phyloP scores from a whole-genome alignment of 768 basidiomycete genomes.

The Phaeotremella skinneri region DNA sequence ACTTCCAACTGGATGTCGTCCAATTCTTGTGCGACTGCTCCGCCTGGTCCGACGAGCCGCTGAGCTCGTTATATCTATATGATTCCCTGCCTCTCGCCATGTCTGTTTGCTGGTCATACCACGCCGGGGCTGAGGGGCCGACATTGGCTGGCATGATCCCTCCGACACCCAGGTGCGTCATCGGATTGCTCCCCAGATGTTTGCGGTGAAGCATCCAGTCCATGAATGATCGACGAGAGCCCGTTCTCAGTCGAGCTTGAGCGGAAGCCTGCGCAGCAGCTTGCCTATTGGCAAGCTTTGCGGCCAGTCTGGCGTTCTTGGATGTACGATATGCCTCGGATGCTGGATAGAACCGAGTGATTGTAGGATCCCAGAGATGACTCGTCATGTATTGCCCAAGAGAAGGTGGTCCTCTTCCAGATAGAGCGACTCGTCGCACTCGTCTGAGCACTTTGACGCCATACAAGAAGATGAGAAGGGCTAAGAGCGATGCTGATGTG shows the following conservation, averaged over 20 bases:
- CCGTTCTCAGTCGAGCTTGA: not conserved
- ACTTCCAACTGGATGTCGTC: slow-evolving; percentile 10
- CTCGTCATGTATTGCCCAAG: not conserved
- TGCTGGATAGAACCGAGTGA: not conserved
- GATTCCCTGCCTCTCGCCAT: slow-evolving; percentile 17
- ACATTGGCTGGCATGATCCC: not conserved
- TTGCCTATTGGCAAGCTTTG: no score
- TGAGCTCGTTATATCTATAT: not conserved
- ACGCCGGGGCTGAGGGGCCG: slow-evolving; percentile 18
- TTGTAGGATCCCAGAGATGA: slow-evolving; percentile 7
- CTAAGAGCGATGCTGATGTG: slow-evolving; percentile 60
- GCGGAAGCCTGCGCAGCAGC: no score
- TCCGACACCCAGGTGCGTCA: not conserved
- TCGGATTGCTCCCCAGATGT: not conserved
- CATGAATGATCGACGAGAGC: not conserved
- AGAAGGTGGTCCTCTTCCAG: slow-evolving; percentile 20
- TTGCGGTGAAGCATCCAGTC: not conserved
- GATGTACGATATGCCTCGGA: not conserved
- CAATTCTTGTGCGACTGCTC: slow-evolving; percentile 9
- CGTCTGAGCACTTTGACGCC: slow-evolving; percentile 62
- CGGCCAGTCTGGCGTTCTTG: slow-evolving; percentile 2
- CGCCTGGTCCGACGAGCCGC: slow-evolving; percentile 4
- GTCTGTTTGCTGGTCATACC: slow-evolving; percentile 37
- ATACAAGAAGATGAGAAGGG: slow-evolving; percentile 62
- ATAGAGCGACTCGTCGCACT: slow-evolving; percentile 49